Conservation (phyloP, 176 grass and related monocot genomes). For the Metroxylon sagu region DNA sequence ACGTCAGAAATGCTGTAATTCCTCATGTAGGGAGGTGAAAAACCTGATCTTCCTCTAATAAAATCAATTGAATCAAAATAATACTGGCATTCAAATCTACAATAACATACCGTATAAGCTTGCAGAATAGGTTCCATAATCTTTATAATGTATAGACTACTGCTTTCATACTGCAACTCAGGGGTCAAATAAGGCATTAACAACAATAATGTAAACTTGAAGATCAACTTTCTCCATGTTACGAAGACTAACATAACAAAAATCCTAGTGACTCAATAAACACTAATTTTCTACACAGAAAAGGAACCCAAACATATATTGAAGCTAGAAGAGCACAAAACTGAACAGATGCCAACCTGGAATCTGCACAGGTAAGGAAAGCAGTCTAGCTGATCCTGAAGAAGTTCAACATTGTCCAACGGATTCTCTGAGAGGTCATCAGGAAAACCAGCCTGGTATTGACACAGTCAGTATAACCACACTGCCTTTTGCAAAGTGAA, state of each 20-base stretch:
- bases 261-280: no score
- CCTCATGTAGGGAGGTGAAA: not conserved
- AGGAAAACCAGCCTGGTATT: constrained; percentile 59
- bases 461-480: not conserved
- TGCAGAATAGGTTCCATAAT: constrained; percentile 99
- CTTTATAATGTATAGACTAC: constrained; percentile 90
- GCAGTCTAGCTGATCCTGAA: constrained; percentile 96
- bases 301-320: not conserved
- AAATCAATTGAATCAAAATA: no score
- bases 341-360: constrained; percentile 46
- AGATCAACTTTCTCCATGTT: no score
- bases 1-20: not conserved
- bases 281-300: no score
- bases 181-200: constrained; percentile 13
- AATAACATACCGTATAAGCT: constrained; percentile 74
- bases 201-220: not conserved
- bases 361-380: constrained; percentile 99
- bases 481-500: not conserved
- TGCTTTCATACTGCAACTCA: constrained; percentile 80
- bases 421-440: constrained; percentile 70
- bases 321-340: constrained; percentile 6
- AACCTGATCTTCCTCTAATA: not conserved
- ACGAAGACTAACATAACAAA: no score
- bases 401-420: constrained; percentile 86
- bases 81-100: no score